A percentile compares a stretch with the other conserved stretches of the same genome.
phyloP scores from a whole-genome alignment of 2,329 filamentous ascomycete genomes.

The Tolypocladium amazonense region DNA sequence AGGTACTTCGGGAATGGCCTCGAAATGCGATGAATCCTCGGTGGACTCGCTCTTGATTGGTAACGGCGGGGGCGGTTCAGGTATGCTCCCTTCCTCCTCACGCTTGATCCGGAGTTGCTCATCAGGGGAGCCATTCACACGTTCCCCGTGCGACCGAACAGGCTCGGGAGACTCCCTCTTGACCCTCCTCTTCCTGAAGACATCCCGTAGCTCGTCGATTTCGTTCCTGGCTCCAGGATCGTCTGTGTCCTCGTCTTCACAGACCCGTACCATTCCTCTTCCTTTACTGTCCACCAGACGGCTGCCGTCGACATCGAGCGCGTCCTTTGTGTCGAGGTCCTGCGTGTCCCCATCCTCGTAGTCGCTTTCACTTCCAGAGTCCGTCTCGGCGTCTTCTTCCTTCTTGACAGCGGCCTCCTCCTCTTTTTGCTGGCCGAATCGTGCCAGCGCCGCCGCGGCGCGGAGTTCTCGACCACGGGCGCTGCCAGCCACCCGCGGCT shows the following conservation, averaged over 20 bases:
- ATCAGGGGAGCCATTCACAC: background rate
- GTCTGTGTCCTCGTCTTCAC: conserved; percentile 53
- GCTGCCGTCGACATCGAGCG: conserved; percentile 53
- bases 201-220: conserved; percentile 52
- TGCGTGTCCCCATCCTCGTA: conserved; percentile 33
- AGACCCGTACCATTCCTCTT: conserved; percentile 60
- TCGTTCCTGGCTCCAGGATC: conserved; percentile 35
- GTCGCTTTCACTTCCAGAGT: conserved; percentile 35
- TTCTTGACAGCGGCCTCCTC: conserved; percentile 20
- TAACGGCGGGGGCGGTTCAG: too few relatives aligned
- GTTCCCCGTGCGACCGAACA: background rate
- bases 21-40: background rate
- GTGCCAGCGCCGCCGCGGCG: conserved; percentile 64
- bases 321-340: conserved; percentile 35
- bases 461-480: conserved; percentile 64
- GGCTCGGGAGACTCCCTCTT: conserved; percentile 10
- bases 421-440: conserved; percentile 53
- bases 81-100: background rate
- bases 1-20: background rate
- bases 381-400: conserved; percentile 18
- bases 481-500: conserved; percentile 65
- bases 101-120: too few relatives aligned
- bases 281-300: conserved; percentile 57
- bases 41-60: background rate
- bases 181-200: conserved; percentile 13